These are phyloP conservation scores for Fusarium liriodendri DNA, from an alignment of 2,329 filamentous ascomycete species.

Conservation along the genomic window DNA sequence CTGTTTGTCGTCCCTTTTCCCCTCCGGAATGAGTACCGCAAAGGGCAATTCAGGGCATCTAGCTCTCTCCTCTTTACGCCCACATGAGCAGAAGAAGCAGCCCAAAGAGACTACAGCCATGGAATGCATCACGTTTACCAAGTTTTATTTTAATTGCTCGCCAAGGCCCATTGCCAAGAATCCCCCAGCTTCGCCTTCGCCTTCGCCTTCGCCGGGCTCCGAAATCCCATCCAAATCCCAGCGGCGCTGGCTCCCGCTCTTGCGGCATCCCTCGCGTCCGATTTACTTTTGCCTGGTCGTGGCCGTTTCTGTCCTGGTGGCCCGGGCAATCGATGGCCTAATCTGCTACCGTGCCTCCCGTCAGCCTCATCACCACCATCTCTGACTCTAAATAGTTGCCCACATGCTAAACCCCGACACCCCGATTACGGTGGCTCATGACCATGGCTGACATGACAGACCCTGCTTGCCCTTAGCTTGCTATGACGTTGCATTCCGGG, in stretches of 20 bases:
- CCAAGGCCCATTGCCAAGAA: slow-evolving; percentile 20
- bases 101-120: neutral
- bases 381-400: neutral
- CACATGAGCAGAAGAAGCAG: neutral
- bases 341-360: slow-evolving; percentile 1
- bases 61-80: neutral
- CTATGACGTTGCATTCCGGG: slow-evolving; percentile 25
- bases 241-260: slow-evolving; percentile 14
- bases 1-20: neutral
- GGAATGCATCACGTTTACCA: neutral
- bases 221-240: slow-evolving; percentile 11
- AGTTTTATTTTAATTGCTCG: neutral
- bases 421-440: slow-evolving; percentile 25
- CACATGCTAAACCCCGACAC: slow-evolving; percentile 10
- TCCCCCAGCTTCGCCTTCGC: slow-evolving; percentile 23
- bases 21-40: neutral
- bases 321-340: neutral
- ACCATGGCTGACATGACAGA: slow-evolving; percentile 3
- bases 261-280: neutral
- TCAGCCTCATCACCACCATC: neutral
- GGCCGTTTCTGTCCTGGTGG: slow-evolving; percentile 30
- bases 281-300: neutral
- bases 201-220: slow-evolving; percentile 31
- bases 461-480: slow-evolving; percentile 4
- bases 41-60: neutral